Percentiles rank a stretch among this genome's conserved stretches.
phyloP scores from a whole-genome alignment of 2,329 filamentous ascomycete genomes.

The Aspergillus novofumigatus region DNA sequence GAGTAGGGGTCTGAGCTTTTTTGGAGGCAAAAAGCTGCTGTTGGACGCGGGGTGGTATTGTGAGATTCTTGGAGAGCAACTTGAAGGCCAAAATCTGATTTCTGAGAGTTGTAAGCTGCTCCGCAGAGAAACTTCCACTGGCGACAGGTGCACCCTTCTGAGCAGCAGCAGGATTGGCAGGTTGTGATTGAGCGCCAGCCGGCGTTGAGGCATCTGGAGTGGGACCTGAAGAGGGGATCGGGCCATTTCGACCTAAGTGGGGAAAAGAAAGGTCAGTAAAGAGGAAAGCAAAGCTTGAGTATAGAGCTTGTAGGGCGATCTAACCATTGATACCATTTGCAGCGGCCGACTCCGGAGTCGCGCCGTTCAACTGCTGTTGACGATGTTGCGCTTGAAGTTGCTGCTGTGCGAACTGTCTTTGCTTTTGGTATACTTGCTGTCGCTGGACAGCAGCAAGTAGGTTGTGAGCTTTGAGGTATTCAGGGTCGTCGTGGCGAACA shows the following conservation, averaged over 20 bases:
- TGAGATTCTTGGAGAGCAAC: conserved; percentile 78
- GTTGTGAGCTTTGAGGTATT: conserved; percentile 76
- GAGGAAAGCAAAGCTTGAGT: not conserved
- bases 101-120: conserved; percentile 73
- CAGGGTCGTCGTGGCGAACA: conserved; percentile 75
- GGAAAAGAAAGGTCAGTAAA: not conserved
- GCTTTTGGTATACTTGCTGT: conserved; percentile 56
- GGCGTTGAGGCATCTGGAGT: conserved; percentile 20
- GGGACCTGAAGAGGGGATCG: conserved; percentile 29
- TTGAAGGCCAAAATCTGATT: conserved; percentile 92
- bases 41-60: conserved; percentile 73
- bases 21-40: conserved; percentile 71
- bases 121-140: conserved; percentile 64
- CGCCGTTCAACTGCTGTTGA: conserved; percentile 46
- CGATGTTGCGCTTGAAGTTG: conserved; percentile 38
- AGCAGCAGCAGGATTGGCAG: conserved; percentile 14
- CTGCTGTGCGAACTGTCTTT: conserved; percentile 45
- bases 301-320: conserved; percentile 2
- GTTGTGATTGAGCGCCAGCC: conserved; percentile 17
- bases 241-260: conserved; percentile 31
- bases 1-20: conserved; percentile 35
- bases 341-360: conserved; percentile 22
- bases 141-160: conserved; percentile 29
- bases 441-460: conserved; percentile 69
- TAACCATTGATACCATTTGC: conserved; percentile 43